Base-by-base conservation (phyloP, 768 basidiomycete genomes). In the Mycena floridula region DNA sequence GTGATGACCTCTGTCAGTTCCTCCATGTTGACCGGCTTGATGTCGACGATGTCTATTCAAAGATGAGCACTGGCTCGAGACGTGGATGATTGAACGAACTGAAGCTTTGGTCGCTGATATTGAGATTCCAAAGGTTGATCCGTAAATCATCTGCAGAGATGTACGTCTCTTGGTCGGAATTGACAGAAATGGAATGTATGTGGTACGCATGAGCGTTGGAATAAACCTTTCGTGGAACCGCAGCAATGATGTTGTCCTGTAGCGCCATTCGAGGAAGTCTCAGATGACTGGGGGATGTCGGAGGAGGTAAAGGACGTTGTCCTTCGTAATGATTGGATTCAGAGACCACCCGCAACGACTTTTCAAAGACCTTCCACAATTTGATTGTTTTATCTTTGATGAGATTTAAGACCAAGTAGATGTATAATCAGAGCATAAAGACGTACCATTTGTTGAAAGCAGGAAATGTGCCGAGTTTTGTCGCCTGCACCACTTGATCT, bases 311-410 rank as follows among this genome's bases (percentile, higher is more conserved):
- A 20, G 79, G 69, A 42, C 81, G 81, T 54, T 85, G 80, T 25
- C 87, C 88, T 60, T 89, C 86, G 53, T 79, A 77, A 52, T 95
- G 84, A 65, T 98, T 98, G 60, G 93, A 96, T 73, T 98, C 93
- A 16, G 94, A 85, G 28, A 99, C 94, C 36, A 98, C 90, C 54
- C 87, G 85, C 57, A 99, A 73, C 28, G 87, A 86, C 69, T 97
- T 97, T 70, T 98, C 96, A 50, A 98, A 98, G n/a, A 99, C 94
- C 63, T 99, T 98, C 96, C 96, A 99, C 45, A 98, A 81, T 63
- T 99, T 99, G 73, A 99, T 96, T 25, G 96, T 99, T 73, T 99
- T 99, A 75, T 99, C 96, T 99, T 60, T 28, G 46, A 15, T 25
- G 6, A 24, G 32, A 16, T 38, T 16, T 50, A 26, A 49, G 40